phyloP scores from a whole-genome alignment of 352 stramenopile species.

The Phytophthora pseudosyringae region DNA sequence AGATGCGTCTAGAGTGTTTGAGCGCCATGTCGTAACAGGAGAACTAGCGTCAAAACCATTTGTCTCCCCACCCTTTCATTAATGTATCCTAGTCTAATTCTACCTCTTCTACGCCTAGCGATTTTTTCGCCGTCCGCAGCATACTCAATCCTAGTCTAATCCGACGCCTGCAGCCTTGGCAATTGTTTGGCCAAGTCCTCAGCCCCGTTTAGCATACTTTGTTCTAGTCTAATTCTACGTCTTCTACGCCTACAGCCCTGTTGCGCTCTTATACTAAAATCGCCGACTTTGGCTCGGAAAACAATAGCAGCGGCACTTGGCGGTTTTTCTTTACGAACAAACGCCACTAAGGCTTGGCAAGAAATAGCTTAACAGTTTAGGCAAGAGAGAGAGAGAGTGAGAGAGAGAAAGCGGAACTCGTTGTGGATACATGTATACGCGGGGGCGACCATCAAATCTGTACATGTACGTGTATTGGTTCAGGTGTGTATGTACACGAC shows the following conservation, averaged over 20 bases:
- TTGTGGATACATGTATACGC: not conserved
- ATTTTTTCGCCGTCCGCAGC: no score
- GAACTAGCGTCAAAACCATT: constrained; percentile 43
- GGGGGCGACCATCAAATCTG: not conserved
- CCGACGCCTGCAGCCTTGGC: not conserved
- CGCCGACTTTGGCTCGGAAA: not conserved
- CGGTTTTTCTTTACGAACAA: no score
- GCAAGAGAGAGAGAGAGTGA: constrained; percentile 3
- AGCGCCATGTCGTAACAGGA: constrained; percentile 13
- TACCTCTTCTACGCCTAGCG: no score
- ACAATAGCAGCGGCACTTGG: no score
- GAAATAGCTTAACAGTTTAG: no score
- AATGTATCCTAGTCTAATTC: constrained; percentile 8
- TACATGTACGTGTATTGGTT: no score
- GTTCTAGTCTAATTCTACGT: not conserved
- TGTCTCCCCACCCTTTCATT: constrained; percentile 2
- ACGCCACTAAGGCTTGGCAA: no score
- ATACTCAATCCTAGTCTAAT: constrained; percentile 3
- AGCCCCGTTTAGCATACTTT: not conserved
- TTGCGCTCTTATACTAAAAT: not conserved
- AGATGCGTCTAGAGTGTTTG: constrained; percentile 10
- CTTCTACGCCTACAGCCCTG: no score
- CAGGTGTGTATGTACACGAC: not conserved
- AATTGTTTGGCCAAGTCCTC: no score
- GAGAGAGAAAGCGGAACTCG: not conserved